phyloP scores from a whole-genome alignment of 495 filamentous ascomycete species.

The Extremus antarcticus region DNA sequence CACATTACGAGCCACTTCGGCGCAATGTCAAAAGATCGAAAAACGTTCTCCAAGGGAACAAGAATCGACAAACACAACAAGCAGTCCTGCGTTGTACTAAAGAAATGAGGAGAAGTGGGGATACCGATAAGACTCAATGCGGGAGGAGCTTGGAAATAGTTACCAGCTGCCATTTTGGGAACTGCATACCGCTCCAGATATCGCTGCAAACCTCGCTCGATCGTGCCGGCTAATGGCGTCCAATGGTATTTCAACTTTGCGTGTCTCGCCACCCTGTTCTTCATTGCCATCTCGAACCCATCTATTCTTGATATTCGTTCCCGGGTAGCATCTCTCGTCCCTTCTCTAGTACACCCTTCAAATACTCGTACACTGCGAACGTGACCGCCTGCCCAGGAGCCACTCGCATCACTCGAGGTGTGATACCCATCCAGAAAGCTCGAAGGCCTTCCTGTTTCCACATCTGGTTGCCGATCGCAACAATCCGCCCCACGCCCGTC shows the following conservation, averaged over 20 bases:
- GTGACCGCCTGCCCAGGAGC: conserved; percentile 97
- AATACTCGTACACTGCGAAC: conserved; percentile 91
- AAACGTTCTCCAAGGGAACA: background rate
- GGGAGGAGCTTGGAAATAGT: background rate
- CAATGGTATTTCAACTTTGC: no score
- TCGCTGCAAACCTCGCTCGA: background rate
- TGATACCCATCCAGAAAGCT: conserved; percentile 99
- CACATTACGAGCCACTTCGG: no score
- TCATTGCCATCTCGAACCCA: background rate
- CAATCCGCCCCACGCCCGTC: conserved; percentile 65
- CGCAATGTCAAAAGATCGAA: background rate
- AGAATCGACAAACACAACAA: no score
- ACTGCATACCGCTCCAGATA: background rate
- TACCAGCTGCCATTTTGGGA: background rate
- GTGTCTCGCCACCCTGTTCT: background rate
- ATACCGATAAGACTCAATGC: background rate
- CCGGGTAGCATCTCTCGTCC: conserved; percentile 54
- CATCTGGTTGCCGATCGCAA: conserved; percentile 76
- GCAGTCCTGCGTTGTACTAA: background rate
- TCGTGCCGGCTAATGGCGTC: no score
- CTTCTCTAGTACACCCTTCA: conserved; percentile 73
- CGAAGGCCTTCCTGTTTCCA: conserved; percentile 89
- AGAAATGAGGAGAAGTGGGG: background rate
- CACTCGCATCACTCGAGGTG: conserved; percentile 91
- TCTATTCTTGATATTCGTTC: conserved; percentile 49